Percentiles rank a stretch among this genome's conserved stretches.
Conservation (phyloP, 352 stramenopile genomes). For the Globisporangium mamillatum region DNA sequence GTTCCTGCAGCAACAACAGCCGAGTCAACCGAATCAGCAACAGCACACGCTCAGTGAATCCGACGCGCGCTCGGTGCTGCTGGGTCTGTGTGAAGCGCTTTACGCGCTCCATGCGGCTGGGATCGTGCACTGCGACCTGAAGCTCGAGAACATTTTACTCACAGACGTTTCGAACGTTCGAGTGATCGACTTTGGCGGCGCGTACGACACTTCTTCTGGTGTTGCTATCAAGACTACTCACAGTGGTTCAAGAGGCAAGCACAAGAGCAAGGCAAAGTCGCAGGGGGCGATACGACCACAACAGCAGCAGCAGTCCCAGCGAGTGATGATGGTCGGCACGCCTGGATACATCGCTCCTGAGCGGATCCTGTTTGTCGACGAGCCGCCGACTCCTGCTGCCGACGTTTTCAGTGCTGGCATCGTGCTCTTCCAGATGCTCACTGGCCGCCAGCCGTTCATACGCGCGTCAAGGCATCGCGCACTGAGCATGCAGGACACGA, state of each 20-base stretch:
- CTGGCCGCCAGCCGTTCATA: constrained; percentile 52
- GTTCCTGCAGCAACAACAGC: constrained; percentile 26
- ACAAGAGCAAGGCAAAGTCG: not conserved
- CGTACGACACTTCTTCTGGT: constrained; percentile 28
- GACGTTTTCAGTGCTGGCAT: constrained; percentile 68
- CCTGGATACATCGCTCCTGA: constrained; percentile 65
- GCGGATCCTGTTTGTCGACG: constrained; percentile 33
- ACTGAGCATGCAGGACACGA: constrained; percentile 42
- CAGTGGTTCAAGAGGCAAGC: not conserved
- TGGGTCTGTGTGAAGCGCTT: constrained; percentile 70
- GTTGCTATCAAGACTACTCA: not conserved
- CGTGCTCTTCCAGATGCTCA: constrained; percentile 57
- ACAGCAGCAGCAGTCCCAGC: not conserved
- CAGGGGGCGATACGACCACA: not conserved
- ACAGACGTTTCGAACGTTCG: constrained; percentile 27
- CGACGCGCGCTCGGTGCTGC: constrained; percentile 41
- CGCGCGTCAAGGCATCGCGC: constrained; percentile 17
- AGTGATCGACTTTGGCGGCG: constrained; percentile 66
- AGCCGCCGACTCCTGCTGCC: constrained; percentile 32
- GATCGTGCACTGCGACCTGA: constrained; percentile 97
- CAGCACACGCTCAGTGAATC: constrained; percentile 25
- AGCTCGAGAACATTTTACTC: constrained; percentile 95
- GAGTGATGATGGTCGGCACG: constrained; percentile 48
- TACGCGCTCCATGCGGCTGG: constrained; percentile 89
- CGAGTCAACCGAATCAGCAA: not conserved